Base-by-base conservation (phyloP, 257 asterid genomes). In the Echites panduratus region DNA sequence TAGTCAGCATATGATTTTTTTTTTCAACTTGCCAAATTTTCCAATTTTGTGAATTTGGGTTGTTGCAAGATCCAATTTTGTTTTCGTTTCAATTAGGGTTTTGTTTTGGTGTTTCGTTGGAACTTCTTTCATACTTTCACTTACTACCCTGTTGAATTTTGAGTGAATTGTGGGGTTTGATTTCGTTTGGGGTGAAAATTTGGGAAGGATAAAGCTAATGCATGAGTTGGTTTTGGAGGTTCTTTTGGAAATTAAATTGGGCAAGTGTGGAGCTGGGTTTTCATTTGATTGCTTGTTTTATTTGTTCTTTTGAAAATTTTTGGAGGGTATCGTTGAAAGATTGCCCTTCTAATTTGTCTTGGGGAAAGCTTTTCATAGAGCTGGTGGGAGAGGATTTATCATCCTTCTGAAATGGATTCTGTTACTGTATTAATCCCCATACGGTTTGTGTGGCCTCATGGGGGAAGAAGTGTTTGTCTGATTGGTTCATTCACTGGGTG, bases 401-500 rank as follows among this genome's bases (percentile, higher is more conserved):
- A 73, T 66, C 76, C 76, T 66, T 61, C 63, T 80, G 83, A 80
- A 61, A 87, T 85, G 88, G 92, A 87, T 83, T 83, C 78, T 77
- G 91, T 87, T 32, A 69, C 81, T 76, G 87, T 82, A 74, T 85
- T 87, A 82, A 85, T 86, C 59, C 90, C 96, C 1, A 83, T 86
- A 24, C 76, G 91, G 35, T 89, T 89, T 40, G 89, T 84, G 71
- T 89, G 96, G 96, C 93, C 88, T 71, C 81, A 89, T 76, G 96
- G 96, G 75, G 96, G 96, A 27, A 83, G 90, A 76, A 74, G 79
- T 74, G 96, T 89, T 81, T 76, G 43, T 70, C 83, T 89, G 76
- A 83, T 84, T 77, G 91, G 91, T 80, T 82, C 96, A 0, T 89
- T 89, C 71, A 89, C 96, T 9, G 91, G 96, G 96, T 89, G 74